phyloP scores from a whole-genome alignment of 768 basidiomycete genomes.

The Floccularia luteovirens region DNA sequence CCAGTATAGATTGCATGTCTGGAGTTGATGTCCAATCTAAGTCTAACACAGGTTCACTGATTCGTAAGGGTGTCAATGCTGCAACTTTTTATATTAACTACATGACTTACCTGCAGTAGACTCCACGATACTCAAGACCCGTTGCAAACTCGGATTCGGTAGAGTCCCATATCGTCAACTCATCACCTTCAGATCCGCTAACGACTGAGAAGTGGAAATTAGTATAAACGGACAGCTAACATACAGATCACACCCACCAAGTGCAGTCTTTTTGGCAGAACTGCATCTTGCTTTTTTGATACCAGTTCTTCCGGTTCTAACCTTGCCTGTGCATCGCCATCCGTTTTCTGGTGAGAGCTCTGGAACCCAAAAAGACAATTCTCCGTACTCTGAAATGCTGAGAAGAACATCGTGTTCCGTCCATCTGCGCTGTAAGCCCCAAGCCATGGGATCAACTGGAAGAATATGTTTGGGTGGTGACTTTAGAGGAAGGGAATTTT shows the following conservation, averaged over 20 bases:
- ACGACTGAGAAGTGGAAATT: slow-evolving; percentile 40
- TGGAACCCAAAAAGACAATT: slow-evolving; percentile 83
- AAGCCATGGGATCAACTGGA: slow-evolving; percentile 85
- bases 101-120: slow-evolving; percentile 47
- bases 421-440: slow-evolving; percentile 45
- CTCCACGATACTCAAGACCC: slow-evolving; percentile 69
- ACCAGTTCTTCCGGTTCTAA: slow-evolving; percentile 60
- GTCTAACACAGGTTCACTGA: slow-evolving; percentile 62
- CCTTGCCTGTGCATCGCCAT: slow-evolving; percentile 69
- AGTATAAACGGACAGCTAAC: slow-evolving; percentile 5
- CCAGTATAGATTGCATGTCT: slow-evolving; percentile 84
- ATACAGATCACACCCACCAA: slow-evolving; percentile 44
- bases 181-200: slow-evolving; percentile 50
- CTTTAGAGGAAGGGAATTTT: slow-evolving; percentile 44
- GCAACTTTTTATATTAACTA: not conserved
- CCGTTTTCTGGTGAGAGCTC: slow-evolving; percentile 23
- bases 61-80: not conserved
- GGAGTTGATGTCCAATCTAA: slow-evolving; percentile 93
- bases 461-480: slow-evolving; percentile 47
- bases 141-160: slow-evolving; percentile 90
- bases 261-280: slow-evolving; percentile 84
- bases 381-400: slow-evolving; percentile 69
- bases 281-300: slow-evolving; percentile 78
- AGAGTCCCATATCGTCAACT: slow-evolving; percentile 95
- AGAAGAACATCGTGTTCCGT: slow-evolving; percentile 66